phyloP scores from a whole-genome alignment of 2,329 filamentous ascomycete genomes.

The Penicillium carneum region DNA sequence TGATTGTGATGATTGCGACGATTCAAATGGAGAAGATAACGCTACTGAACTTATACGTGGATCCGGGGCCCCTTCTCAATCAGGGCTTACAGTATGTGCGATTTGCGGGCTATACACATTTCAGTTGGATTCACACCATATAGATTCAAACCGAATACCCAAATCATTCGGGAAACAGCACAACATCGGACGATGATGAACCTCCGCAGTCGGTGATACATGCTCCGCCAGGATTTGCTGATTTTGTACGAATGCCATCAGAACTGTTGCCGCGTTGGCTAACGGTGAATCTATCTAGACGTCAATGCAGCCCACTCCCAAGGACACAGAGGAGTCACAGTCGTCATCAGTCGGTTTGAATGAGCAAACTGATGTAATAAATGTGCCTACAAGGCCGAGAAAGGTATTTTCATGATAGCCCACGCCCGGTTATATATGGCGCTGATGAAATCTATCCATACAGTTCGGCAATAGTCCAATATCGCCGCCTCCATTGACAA shows the following conservation, averaged over 20 bases:
- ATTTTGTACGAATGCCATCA: slow-evolving; percentile 68
- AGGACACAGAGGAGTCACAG: slow-evolving; percentile 24
- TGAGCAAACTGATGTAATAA: slow-evolving; percentile 12
- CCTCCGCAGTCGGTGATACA: slow-evolving; percentile 85
- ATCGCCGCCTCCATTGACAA: slow-evolving; percentile 75
- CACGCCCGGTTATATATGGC: background rate
- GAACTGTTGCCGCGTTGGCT: slow-evolving; percentile 1
- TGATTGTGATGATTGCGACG: slow-evolving; percentile 2
- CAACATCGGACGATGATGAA: slow-evolving; percentile 70
- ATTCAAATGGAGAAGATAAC: slow-evolving; percentile 7
- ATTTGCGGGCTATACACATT: background rate
- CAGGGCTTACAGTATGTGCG: slow-evolving; percentile 38
- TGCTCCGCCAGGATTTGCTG: slow-evolving; percentile 80
- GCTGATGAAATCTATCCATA: slow-evolving; percentile 26
- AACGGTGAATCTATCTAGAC: slow-evolving; percentile 12
- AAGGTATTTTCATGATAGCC: slow-evolving; percentile 26
- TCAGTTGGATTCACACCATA: background rate
- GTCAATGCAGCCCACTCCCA: slow-evolving; percentile 9
- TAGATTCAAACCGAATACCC: slow-evolving; percentile 44
- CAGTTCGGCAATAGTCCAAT: slow-evolving; percentile 54
- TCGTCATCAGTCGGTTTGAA: slow-evolving; percentile 22
- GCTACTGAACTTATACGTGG: slow-evolving; percentile 15
- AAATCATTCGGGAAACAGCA: slow-evolving; percentile 24
- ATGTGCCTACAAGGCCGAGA: slow-evolving; percentile 13
- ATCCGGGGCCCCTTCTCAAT: slow-evolving; percentile 18